These are phyloP conservation scores for Suhomyces yuchorum DNA, from an alignment of 1,139 yeast species.

Conservation along the genomic window DNA sequence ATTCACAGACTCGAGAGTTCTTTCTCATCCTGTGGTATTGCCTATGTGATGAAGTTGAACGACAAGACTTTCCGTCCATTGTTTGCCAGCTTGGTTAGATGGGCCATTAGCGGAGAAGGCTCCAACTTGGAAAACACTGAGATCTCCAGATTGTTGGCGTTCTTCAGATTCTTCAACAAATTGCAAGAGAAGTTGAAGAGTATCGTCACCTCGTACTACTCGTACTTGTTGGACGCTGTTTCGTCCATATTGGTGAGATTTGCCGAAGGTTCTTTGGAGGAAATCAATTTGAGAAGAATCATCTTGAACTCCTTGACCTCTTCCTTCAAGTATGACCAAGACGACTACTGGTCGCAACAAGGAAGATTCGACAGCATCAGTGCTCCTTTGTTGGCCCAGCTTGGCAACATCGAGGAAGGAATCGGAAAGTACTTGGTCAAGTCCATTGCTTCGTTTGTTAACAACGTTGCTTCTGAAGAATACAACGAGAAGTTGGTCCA, in stretches of 20 bases:
- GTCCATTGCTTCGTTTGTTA: conserved; percentile 73
- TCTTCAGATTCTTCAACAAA: conserved; percentile 84
- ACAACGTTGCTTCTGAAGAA: conserved; percentile 77
- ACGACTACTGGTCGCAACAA: conserved; percentile 91
- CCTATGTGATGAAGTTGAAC: conserved; percentile 83
- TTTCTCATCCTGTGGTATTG: conserved; percentile 71
- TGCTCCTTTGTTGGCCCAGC: conserved; percentile 63
- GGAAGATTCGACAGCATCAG: conserved; percentile 78
- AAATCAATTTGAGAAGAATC: conserved; percentile 67
- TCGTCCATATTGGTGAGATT: conserved; percentile 54
- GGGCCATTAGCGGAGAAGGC: conserved; percentile 90
- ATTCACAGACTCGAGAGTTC: conserved; percentile 79
- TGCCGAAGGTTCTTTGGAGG: conserved; percentile 41
- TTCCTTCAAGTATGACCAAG: conserved; percentile 85
- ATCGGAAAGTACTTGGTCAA: conserved; percentile 80
- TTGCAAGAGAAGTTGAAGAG: conserved; percentile 82
- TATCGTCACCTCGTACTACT: conserved; percentile 83
- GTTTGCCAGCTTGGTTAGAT: conserved; percentile 83
- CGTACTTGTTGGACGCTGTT: conserved; percentile 79
- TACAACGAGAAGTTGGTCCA: conserved; percentile 59
- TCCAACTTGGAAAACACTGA: conserved; percentile 49
- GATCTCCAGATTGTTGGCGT: conserved; percentile 62
- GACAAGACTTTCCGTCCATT: conserved; percentile 93
- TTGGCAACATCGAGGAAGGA: conserved; percentile 63
- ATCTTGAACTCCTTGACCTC: conserved; percentile 70